phyloP scores from a whole-genome alignment of 192 early-diverging fungal species.

The Backusella circina region DNA sequence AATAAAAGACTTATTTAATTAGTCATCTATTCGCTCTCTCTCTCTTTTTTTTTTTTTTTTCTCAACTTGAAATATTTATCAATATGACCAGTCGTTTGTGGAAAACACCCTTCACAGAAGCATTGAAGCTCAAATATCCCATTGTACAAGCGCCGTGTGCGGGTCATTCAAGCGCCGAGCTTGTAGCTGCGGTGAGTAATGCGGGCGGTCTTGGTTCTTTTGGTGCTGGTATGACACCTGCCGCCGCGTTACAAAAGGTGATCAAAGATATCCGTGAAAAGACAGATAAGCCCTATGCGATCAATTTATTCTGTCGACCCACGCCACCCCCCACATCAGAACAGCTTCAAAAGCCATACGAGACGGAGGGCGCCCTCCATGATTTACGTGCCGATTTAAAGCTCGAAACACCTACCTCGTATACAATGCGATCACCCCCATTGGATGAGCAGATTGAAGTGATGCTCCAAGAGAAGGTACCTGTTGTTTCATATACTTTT shows the following conservation, averaged over 20 bases:
- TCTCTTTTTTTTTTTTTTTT: not conserved
- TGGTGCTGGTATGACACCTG: constrained; percentile 11
- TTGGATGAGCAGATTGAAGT: constrained; percentile 23
- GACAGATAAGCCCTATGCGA: constrained; percentile 25
- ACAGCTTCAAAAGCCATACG: constrained; percentile 14
- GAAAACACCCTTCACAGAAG: constrained; percentile 13
- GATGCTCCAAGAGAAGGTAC: constrained; percentile 20
- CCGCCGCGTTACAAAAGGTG: constrained; percentile 1
- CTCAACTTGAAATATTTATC: not conserved
- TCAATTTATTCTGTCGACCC: constrained; percentile 28
- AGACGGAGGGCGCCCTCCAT: constrained; percentile 4
- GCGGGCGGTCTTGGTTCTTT: constrained; percentile 27
- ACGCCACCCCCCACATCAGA: constrained; percentile 7
- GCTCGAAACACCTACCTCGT: not conserved
- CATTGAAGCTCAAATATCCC: constrained; percentile 20
- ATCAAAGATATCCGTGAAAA: constrained; percentile 19
- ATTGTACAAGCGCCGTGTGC: constrained; percentile 28
- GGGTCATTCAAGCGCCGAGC: constrained; percentile 2
- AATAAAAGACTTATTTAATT: not conserved
- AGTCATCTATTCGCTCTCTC: not conserved
- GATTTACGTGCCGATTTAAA: constrained; percentile 12
- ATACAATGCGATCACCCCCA: constrained; percentile 17
- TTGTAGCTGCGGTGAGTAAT: constrained; percentile 25
- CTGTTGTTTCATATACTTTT: constrained; percentile 31
- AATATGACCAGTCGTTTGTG: constrained; percentile 8